Conservation (phyloP, 148 eudicot genomes). For the Dysphania ambrosioides region DNA sequence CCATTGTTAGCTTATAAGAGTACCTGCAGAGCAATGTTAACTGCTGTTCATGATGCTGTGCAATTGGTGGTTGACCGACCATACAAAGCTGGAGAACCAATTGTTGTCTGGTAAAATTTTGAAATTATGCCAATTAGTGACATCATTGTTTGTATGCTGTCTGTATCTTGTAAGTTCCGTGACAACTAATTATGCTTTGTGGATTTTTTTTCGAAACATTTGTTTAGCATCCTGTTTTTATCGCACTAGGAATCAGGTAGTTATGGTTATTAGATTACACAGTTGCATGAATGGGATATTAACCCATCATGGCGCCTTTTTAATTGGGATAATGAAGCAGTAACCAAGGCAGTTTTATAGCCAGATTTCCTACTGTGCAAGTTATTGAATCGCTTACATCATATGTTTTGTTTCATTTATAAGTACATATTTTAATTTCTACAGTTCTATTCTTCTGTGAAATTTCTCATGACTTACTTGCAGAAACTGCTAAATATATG, state of each 20-base stretch:
- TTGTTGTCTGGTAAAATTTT: slow-evolving; percentile 71
- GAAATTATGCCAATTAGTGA: neutral
- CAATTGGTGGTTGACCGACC: slow-evolving; percentile 88
- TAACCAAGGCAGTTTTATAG: neutral
- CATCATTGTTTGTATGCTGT: neutral
- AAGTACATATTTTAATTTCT: neutral
- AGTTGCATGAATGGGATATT: neutral
- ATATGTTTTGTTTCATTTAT: neutral
- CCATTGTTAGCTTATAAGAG: slow-evolving; percentile 91
- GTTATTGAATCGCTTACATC: neutral
- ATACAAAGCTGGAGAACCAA: slow-evolving; percentile 81
- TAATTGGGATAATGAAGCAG: neutral
- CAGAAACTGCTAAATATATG: neutral
- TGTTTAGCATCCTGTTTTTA: neutral
- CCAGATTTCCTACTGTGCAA: neutral
- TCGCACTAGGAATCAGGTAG: neutral
- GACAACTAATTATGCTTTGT: neutral
- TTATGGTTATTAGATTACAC: neutral
- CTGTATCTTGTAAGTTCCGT: neutral
- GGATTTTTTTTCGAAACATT: neutral
- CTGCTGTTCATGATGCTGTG: slow-evolving; percentile 78
- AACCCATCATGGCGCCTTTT: neutral
- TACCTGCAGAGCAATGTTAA: slow-evolving; percentile 93
- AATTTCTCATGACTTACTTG: neutral
- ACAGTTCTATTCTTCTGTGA: neutral